These are phyloP conservation scores for Agaricus subrufescens DNA, from an alignment of 768 basidiomycete species.

Conservation along the genomic window DNA sequence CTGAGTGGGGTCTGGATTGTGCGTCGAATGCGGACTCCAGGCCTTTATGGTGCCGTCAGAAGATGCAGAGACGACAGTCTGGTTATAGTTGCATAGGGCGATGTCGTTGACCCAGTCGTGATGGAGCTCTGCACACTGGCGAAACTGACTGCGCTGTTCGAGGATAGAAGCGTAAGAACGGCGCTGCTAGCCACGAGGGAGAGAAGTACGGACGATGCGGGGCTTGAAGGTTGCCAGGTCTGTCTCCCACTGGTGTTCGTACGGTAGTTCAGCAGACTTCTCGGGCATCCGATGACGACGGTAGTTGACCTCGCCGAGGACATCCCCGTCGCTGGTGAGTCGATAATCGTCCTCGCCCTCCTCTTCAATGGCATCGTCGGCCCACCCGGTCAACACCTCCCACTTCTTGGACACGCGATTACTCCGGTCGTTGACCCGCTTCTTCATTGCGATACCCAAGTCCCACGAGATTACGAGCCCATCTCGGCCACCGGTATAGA, in stretches of 20 bases:
- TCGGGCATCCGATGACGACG: constrained; percentile 30
- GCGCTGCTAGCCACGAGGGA: not conserved
- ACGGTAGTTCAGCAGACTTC: constrained; percentile 40
- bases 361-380: constrained; percentile 62
- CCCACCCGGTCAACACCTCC: constrained; percentile 86
- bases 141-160: constrained; percentile 56
- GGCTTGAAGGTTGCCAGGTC: constrained; percentile 50
- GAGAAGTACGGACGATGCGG: constrained; percentile 38
- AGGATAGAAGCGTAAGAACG: constrained; percentile 3
- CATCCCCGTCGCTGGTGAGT: constrained; percentile 63
- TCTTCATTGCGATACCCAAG: constrained; percentile 62
- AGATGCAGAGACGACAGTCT: constrained; percentile 91
- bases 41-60: constrained; percentile 93
- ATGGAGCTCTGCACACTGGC: constrained; percentile 86
- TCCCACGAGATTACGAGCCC: constrained; percentile 89
- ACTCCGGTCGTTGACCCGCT: constrained; percentile 24
- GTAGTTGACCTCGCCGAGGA: constrained; percentile 63
- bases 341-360: constrained; percentile 62
- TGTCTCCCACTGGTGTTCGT: constrained; percentile 78
- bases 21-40: constrained; percentile 79
- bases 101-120: constrained; percentile 98
- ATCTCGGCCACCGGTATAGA: constrained; percentile 89
- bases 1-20: constrained; percentile 54
- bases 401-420: constrained; percentile 40
- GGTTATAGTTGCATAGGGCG: constrained; percentile 85